Conservation (phyloP, 495 filamentous ascomycete genomes). For the Podospora pseudocomata region DNA sequence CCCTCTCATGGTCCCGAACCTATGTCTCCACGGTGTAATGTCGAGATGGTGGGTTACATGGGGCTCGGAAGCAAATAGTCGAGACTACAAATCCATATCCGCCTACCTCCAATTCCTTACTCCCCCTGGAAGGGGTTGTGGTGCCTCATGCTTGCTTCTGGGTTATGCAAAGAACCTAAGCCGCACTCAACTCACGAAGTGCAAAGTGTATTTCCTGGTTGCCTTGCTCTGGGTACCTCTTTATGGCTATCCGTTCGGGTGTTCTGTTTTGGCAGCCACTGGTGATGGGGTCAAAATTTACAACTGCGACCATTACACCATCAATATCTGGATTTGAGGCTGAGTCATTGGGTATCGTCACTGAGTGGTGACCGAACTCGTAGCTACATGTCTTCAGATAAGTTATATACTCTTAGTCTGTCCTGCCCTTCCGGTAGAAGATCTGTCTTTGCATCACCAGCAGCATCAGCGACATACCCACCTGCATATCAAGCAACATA, state of each 20-base stretch:
- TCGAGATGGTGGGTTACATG: neutral
- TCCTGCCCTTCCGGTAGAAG: neutral
- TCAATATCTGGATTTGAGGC: neutral
- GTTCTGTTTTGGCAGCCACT: neutral
- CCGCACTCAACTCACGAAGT: neutral
- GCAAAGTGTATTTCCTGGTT: neutral
- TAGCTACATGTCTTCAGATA: neutral
- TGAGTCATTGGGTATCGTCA: neutral
- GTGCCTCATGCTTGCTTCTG: neutral
- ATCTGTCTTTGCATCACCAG: neutral
- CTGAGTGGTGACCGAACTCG: neutral
- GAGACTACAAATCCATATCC: neutral
- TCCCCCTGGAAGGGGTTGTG: neutral
- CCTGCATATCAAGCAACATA: slow-evolving; percentile 1
- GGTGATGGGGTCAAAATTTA: neutral
- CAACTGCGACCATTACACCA: neutral
- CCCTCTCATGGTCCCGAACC: neutral
- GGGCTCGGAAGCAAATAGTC: neutral
- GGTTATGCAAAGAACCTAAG: neutral
- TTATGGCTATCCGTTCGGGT: neutral
- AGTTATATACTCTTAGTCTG: neutral
- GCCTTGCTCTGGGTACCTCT: neutral
- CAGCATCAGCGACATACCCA: neutral
- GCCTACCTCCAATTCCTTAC: too few relatives aligned
- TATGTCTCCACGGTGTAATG: neutral